Evolutionary conservation across 805 yeast genomes (phyloP).

Genomic region (Metschnikowia henanensis): DNA sequence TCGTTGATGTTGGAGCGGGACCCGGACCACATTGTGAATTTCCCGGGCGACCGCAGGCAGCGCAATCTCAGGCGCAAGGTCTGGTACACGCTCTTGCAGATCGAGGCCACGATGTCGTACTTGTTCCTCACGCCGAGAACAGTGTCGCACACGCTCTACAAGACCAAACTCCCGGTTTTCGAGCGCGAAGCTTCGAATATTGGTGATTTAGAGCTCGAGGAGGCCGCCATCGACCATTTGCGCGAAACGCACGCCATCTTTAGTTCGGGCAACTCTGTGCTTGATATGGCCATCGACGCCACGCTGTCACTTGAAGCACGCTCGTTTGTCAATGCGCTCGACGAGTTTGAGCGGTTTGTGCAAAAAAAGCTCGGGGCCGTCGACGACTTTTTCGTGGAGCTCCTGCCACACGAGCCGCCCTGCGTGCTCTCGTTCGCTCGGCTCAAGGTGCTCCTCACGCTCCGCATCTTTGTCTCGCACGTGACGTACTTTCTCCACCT

Average conservation of each 20-base stretch:
- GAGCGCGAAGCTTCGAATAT: slow-evolving; percentile 12
- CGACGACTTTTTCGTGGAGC: slow-evolving; percentile 7
- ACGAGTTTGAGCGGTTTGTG: slow-evolving; percentile 11
- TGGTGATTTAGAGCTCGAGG: slow-evolving; percentile 11
- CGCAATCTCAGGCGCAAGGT: slow-evolving; percentile 17
- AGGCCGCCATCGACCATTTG: slow-evolving; percentile 5
- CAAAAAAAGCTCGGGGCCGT: slow-evolving; percentile 12
- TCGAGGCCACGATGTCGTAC: slow-evolving; percentile 14
- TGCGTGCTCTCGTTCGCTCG: not conserved
- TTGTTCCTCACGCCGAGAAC: slow-evolving; percentile 15
- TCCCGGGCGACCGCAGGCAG: slow-evolving; percentile 11
- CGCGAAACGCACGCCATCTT: slow-evolving; percentile 2
- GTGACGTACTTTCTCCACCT: slow-evolving; percentile 21
- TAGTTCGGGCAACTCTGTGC: slow-evolving; percentile 10
- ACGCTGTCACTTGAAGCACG: slow-evolving; percentile 5
- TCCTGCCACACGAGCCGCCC: not conserved
- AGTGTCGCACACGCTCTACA: slow-evolving; percentile 5
- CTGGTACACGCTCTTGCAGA: slow-evolving; percentile 17
- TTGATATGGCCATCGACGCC: slow-evolving; percentile 11
- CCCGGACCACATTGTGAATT: slow-evolving; percentile 13
- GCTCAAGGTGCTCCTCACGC: not conserved
- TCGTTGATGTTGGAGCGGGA: slow-evolving; percentile 17
- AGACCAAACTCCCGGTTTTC: slow-evolving; percentile 14
- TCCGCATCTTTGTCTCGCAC: slow-evolving; percentile 17
- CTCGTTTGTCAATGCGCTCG: slow-evolving; percentile 10